Evolutionary conservation across 2,329 filamentous ascomycete genomes (phyloP), one percentile per base, ranked within the genome.

Genomic region (Scedosporium aurantiacum): DNA sequence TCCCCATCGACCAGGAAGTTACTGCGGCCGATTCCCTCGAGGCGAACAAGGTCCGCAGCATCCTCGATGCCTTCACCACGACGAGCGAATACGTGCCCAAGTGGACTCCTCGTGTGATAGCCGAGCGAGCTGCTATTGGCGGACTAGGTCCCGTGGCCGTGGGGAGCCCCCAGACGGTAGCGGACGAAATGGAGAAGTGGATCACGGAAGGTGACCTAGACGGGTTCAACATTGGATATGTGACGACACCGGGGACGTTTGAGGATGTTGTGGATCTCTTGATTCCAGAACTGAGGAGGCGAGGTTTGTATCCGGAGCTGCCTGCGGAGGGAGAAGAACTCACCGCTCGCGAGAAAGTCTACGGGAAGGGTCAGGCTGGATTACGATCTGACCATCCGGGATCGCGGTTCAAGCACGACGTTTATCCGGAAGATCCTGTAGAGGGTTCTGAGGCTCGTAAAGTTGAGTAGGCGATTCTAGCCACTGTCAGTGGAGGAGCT

Each of bases 271-370:
- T 72, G 2, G 68, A 72, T 21, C 65, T 71, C 2, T 50, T 72
- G 3, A 63, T 72, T 0, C 70, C 70, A 2, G 70, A 71, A 43
- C 64, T 72, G 25, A 63, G 68, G 23, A 63, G 63, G 18, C 64
- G 70, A 1, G 69, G 70, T 0, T n/a, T 71, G 1, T 74, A 74
- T 47, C 67, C 67, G 0, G 68, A 75, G 47, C 57, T 55, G 2
- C 66, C 68, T 0, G 63, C 63, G 2, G 65, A 67, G 4, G 73
- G 75, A 28, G 72, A 74, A 16, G 65, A 68, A n/a, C 64, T 80
- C 27, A 83, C 81, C 2, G 78, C 79, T 0, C 72, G 83, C 18
- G 85, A 88, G 71, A 86, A 81, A 71, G 73, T 87, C 0, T 87
- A 86, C 68, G 83, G 84, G 0, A 75, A 74, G 63, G 85, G 84